Evolutionary conservation across 371 early-diverging fungal genomes (phyloP).

Genomic region (Mucor indicus): DNA sequence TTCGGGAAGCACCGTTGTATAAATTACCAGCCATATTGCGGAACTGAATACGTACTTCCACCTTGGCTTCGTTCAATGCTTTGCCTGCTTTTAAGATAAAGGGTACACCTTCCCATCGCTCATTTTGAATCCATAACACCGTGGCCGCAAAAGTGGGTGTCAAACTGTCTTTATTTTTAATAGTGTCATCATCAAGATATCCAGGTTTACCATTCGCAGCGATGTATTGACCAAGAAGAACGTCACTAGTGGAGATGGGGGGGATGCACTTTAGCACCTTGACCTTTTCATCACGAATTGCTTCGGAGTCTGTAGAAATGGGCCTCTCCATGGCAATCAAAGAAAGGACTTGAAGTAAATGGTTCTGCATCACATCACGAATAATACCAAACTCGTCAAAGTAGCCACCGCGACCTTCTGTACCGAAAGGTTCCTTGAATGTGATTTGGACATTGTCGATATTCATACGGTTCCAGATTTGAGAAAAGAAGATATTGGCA

Average conservation of each 20-base stretch:
- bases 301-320: constrained; percentile 75
- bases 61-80: constrained; percentile 89
- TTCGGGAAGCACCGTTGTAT: constrained; percentile 72
- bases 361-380: constrained; percentile 99
- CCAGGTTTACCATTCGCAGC: constrained; percentile 77
- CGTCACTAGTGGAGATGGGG: constrained; percentile 74
- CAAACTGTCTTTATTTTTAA: constrained; percentile 68
- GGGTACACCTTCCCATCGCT: constrained; percentile 97
- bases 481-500: constrained; percentile 90
- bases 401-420: constrained; percentile 98
- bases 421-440: constrained; percentile 98
- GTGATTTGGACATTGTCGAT: constrained; percentile 96
- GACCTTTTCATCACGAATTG: constrained; percentile 89
- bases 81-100: constrained; percentile 96
- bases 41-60: constrained; percentile 95
- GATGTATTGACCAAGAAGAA: constrained; percentile 87
- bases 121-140: constrained; percentile 84
- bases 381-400: constrained; percentile 99
- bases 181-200: constrained; percentile 88
- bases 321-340: constrained; percentile 93
- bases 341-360: constrained; percentile 86
- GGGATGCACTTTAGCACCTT: constrained; percentile 80
- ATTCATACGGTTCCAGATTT: constrained; percentile 87
- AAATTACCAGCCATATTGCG: constrained; percentile 77
- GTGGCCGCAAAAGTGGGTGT: constrained; percentile 94